phyloP scores from a whole-genome alignment of 2,329 filamentous ascomycete genomes.

The Amauroascus niger region DNA sequence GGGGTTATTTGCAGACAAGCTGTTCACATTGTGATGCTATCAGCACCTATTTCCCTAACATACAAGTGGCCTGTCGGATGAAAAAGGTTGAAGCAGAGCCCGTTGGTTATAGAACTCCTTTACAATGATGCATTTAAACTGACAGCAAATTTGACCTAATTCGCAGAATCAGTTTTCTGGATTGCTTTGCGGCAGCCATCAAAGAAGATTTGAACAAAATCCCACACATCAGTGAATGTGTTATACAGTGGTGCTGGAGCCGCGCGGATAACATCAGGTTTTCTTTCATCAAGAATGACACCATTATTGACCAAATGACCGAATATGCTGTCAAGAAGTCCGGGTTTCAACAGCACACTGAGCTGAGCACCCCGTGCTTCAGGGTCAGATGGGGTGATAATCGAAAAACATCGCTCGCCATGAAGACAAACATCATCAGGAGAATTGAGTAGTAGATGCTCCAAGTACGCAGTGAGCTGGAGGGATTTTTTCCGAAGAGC shows the following conservation, averaged over 20 bases:
- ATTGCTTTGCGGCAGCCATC: slow-evolving; percentile 38
- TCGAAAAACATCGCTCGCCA: slow-evolving; percentile 41
- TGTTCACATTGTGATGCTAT: not conserved
- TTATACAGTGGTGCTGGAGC: slow-evolving; percentile 81
- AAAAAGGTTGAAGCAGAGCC: not conserved
- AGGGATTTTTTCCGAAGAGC: slow-evolving; percentile 62
- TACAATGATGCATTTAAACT: no score
- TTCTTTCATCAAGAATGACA: slow-evolving; percentile 71
- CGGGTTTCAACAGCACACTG: slow-evolving; percentile 59
- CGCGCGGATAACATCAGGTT: slow-evolving; percentile 74
- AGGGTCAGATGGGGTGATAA: slow-evolving; percentile 62
- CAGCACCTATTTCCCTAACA: not conserved
- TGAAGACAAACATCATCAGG: slow-evolving; percentile 23
- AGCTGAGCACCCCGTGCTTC: slow-evolving; percentile 66
- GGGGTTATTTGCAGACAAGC: no score
- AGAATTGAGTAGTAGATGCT: slow-evolving; percentile 48
- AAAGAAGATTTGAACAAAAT: slow-evolving; percentile 48
- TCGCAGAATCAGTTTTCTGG: not conserved
- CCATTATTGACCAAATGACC: slow-evolving; percentile 55
- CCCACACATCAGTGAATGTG: slow-evolving; percentile 61
- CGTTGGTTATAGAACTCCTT: not conserved
- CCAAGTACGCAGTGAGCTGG: slow-evolving; percentile 65
- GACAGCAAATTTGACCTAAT: not conserved
- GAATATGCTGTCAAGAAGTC: slow-evolving; percentile 60
- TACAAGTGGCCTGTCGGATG: not conserved